A percentile compares a stretch with the other conserved stretches of the same genome.
phyloP scores from a whole-genome alignment of 805 yeast species.

The Deakozyma indianensis region DNA sequence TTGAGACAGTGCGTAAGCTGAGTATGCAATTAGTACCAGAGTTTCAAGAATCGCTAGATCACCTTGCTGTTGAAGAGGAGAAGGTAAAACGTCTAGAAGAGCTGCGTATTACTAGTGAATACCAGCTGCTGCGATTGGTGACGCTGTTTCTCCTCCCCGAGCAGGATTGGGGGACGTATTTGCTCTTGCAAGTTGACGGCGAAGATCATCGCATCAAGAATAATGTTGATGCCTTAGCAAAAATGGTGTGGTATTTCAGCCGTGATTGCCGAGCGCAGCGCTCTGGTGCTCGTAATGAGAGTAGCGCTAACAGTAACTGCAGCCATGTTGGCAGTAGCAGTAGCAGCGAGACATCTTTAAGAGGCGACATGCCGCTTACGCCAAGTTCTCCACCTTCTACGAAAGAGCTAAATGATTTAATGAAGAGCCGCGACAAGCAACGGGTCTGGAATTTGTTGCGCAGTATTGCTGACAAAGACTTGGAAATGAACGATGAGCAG shows the following conservation, averaged over 20 bases:
- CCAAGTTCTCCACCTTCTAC: not conserved
- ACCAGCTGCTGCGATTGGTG: conserved; percentile 15
- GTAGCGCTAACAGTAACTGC: not conserved
- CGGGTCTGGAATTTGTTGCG: not conserved
- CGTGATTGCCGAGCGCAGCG: not conserved
- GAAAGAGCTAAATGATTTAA: not conserved
- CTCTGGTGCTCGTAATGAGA: not conserved
- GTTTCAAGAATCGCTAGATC: conserved; percentile 4
- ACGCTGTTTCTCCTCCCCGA: not conserved
- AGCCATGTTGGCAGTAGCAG: not conserved
- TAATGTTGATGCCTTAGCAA: not conserved
- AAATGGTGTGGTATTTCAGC: not conserved
- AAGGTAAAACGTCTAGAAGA: conserved; percentile 16
- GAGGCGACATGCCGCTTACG: not conserved
- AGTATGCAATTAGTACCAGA: conserved; percentile 11
- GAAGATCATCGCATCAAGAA: not conserved
- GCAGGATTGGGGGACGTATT: not conserved
- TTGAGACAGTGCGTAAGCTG: conserved; percentile 20
- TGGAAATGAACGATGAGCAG: not conserved
- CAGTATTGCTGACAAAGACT: not conserved
- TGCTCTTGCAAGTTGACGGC: not conserved
- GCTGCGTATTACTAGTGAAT: conserved; percentile 19
- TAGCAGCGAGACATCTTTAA: not conserved
- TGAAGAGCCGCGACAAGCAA: not conserved
- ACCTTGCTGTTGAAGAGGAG: conserved; percentile 10